A percentile compares a stretch with the other conserved stretches of the same genome.
These are phyloP conservation scores for Acacia confusa DNA, from an alignment of 306 rosid genomes.

Conservation along the genomic window DNA sequence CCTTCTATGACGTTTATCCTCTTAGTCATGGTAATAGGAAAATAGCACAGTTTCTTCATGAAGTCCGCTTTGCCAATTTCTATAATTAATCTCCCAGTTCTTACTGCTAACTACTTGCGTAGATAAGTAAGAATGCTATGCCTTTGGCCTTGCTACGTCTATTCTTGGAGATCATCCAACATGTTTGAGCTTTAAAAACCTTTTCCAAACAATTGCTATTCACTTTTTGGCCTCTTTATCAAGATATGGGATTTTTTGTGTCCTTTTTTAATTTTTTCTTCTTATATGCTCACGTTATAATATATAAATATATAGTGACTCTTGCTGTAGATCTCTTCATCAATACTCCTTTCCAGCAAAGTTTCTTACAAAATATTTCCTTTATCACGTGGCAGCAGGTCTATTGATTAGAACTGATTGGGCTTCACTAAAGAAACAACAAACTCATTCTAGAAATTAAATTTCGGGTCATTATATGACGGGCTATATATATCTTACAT, in stretches of 20 bases:
- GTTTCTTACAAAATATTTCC: constrained; percentile 30
- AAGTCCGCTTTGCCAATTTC: too few relatives aligned
- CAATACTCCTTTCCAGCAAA: constrained; percentile 35
- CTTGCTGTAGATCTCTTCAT: constrained; percentile 26
- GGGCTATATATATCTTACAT: background rate
- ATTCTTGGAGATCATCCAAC: background rate
- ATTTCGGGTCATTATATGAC: background rate
- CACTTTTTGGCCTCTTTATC: constrained; percentile 60
- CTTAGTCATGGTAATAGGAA: too few relatives aligned
- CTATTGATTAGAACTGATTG: constrained; percentile 28
- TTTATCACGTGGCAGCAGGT: constrained; percentile 25
- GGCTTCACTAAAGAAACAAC: constrained; percentile 9
- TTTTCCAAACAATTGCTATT: constrained; percentile 49
- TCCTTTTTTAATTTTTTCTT: constrained; percentile 1
- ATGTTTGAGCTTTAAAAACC: constrained; percentile 10
- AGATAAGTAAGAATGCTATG: too few relatives aligned
- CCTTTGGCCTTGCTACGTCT: background rate
- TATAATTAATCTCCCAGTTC: too few relatives aligned
- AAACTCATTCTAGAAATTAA: background rate
- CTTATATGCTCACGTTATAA: constrained; percentile 16
- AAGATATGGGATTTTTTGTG: constrained; percentile 35
- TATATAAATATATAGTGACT: constrained; percentile 1
- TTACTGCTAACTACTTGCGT: too few relatives aligned
- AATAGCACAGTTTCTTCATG: too few relatives aligned
- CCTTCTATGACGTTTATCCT: too few relatives aligned